phyloP scores from a whole-genome alignment of 768 basidiomycete genomes.

The Collybiopsis luxurians region DNA sequence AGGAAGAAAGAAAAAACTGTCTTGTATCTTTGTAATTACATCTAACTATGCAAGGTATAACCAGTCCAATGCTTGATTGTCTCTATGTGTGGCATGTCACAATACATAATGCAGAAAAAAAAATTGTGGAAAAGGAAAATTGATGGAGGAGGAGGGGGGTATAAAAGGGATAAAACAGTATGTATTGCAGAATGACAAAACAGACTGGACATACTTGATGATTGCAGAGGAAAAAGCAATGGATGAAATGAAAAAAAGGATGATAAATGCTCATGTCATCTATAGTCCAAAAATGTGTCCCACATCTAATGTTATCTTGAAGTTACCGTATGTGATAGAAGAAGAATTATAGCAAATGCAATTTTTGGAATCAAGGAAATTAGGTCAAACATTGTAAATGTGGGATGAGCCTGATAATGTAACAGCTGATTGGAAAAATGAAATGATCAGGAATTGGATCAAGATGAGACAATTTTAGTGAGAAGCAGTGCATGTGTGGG shows the following conservation, averaged over 20 bases:
- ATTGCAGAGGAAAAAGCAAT: conserved; percentile 32
- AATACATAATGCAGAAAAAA: background rate
- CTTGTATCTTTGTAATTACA: too few species aligned
- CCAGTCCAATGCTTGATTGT: conserved; percentile 14
- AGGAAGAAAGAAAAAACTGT: conserved; percentile 36
- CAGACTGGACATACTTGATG: too few species aligned
- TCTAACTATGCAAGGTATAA: too few species aligned
- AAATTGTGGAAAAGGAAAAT: background rate
- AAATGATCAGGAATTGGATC: conserved; percentile 23
- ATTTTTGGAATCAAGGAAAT: conserved; percentile 4
- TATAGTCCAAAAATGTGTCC: too few species aligned
- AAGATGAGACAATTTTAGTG: conserved; percentile 44
- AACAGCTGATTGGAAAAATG: conserved; percentile 16
- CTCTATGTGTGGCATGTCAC: conserved; percentile 19
- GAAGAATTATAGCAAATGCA: background rate
- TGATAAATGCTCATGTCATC: conserved; percentile 36
- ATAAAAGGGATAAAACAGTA: conserved; percentile 30
- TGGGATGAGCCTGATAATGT: conserved; percentile 8
- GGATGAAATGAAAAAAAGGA: conserved; percentile 32
- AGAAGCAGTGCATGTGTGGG: conserved; percentile 24
- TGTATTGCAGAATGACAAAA: conserved; percentile 53
- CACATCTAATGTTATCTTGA: conserved; percentile 10
- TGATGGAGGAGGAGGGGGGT: background rate
- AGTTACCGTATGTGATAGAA: background rate
- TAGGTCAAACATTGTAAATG: conserved; percentile 7